phyloP scores from a whole-genome alignment of 768 basidiomycete genomes.

The Butyriboletus loyo region DNA sequence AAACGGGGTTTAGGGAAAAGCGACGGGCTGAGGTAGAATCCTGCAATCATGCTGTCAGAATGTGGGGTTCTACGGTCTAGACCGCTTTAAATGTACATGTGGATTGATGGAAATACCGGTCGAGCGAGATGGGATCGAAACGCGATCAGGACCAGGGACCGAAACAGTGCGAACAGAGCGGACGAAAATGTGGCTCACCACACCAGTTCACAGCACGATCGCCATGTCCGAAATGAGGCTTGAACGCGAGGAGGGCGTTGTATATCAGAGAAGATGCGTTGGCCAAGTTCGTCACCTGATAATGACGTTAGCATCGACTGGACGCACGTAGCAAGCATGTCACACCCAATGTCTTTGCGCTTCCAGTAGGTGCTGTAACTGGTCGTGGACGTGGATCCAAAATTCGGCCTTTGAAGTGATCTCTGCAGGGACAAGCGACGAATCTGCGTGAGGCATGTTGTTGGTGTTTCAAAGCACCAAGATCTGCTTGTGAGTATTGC shows the following conservation, averaged over 20 bases:
- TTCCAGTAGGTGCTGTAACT: conserved; percentile 60
- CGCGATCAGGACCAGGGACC: neutral
- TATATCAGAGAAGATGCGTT: conserved; percentile 82
- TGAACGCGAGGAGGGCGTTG: conserved; percentile 69
- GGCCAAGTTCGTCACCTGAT: conserved; percentile 80
- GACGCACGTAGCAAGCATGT: neutral
- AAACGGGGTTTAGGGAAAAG: conserved; percentile 54
- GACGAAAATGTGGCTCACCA: conserved; percentile 52
- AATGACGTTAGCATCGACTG: neutral
- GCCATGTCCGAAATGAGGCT: conserved; percentile 55
- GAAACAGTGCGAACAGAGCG: neutral
- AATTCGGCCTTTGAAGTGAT: conserved; percentile 74
- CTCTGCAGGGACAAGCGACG: conserved; percentile 64
- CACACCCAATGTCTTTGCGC: conserved; percentile 78
- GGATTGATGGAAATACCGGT: neutral
- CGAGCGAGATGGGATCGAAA: neutral
- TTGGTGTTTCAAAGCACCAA: neutral
- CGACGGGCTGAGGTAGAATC: conserved; percentile 76
- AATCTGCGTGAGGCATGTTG: conserved; percentile 84
- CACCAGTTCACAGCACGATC: conserved; percentile 87
- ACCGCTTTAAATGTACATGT: neutral
- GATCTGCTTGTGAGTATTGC: neutral
- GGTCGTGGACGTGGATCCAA: conserved; percentile 71
- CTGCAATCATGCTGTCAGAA: conserved; percentile 41
- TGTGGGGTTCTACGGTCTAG: neutral